Evolutionary conservation across 2,329 filamentous ascomycete genomes (phyloP).

Genomic region (Ophiostoma angusticollis): DNA sequence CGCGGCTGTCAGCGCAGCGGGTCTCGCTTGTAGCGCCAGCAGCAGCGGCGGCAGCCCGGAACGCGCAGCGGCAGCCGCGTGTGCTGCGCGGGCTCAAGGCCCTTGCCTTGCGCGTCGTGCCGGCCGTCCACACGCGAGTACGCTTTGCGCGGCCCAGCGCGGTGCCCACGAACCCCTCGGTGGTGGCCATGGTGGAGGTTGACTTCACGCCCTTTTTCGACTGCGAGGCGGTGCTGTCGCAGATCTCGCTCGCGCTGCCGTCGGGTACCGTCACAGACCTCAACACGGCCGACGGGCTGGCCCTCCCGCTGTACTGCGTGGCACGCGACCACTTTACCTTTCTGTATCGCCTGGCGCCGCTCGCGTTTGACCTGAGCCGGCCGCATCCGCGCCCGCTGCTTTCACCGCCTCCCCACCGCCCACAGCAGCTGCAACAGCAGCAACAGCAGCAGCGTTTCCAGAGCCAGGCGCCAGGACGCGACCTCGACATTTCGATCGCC

Average conservation of each 20-base stretch:
- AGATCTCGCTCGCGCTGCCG: constrained; percentile 42
- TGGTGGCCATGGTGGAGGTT: constrained; percentile 60
- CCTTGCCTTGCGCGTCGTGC: constrained; percentile 50
- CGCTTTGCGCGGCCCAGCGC: constrained; percentile 54
- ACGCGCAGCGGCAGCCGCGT: constrained; percentile 29
- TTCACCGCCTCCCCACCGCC: too few species aligned
- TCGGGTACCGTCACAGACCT: constrained; percentile 48
- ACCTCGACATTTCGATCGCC: constrained; percentile 46
- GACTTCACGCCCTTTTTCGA: constrained; percentile 61
- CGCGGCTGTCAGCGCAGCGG: constrained; percentile 58
- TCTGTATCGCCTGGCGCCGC: constrained; percentile 52
- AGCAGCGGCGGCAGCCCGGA: constrained; percentile 43
- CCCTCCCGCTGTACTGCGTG: constrained; percentile 47
- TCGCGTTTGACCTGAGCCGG: constrained; percentile 28
- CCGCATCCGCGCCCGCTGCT: constrained; percentile 21
- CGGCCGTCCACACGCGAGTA: constrained; percentile 59
- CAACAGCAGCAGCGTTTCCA: background rate
- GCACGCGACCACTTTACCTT: constrained; percentile 66
- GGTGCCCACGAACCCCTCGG: constrained; percentile 42
- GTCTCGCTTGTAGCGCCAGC: constrained; percentile 61
- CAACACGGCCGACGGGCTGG: constrained; percentile 30
- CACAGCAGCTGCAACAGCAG: background rate
- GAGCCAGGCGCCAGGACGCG: constrained; percentile 23
- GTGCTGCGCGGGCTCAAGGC: constrained; percentile 48
- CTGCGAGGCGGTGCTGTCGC: constrained; percentile 50